Evolutionary conservation across 495 filamentous ascomycete genomes (phyloP), one percentile per base, ranked within the genome.

Genomic region (Aspergillus diversus): DNA sequence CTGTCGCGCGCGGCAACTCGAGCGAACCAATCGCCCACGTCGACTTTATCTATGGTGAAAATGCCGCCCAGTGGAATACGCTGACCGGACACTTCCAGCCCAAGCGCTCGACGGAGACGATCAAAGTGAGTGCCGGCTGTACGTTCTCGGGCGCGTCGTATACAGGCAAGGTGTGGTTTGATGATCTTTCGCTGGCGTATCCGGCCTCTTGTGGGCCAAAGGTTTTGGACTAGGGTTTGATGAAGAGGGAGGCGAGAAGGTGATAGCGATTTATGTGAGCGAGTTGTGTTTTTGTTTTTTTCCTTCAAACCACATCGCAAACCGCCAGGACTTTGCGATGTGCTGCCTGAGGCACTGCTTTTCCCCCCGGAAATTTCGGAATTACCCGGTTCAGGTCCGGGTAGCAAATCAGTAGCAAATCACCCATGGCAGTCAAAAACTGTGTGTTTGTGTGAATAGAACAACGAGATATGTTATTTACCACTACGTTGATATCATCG

Each of bases 91-190:
- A 33, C 4, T 55, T 33, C 8, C 5, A 12, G 27, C 5, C 52
- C 27, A 34, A 55, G 52, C 5, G 33, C 15, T 12, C 52, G 31
- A 55, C 13, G 7, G 13, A 34, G 52, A 33, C 52, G 1, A 11
- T 55, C 5, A 15, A 5, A 2, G 32, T 55, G 5, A 33, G 33
- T 33, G 2, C 52, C 0, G 21, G 27, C 31, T 55, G 52, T 35
- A 55, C 52, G 12, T 35, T 55, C 33, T 33, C 27, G 31, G 52
- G 52, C 27, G 27, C 52, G 32, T 55, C 52, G 27, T 35, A 55
- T n/a, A 55, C 52, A 3, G 52, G 52, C 12, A 55, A 33, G 52
- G 13, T 55, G 7, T 35, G 12, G 31, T 55, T 55, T 55, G 52
- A 55, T 55, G 52, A 33, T 16, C 12, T 55, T 55, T 34, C 52